These are phyloP conservation scores for Teratosphaeria pseudoeucalypti DNA, from an alignment of 2,329 filamentous ascomycete species.

Conservation along the genomic window DNA sequence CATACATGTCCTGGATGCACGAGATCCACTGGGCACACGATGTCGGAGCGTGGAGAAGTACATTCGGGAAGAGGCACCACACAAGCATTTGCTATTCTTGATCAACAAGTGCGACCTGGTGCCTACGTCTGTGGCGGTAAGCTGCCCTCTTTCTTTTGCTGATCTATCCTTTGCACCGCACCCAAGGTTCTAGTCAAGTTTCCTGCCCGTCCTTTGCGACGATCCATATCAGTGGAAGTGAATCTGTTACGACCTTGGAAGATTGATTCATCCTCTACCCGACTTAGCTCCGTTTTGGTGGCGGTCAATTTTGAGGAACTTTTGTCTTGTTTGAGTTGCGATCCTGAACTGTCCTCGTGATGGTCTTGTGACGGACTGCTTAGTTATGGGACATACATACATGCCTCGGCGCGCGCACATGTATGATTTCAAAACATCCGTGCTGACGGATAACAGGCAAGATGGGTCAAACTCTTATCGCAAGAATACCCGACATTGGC, in stretches of 20 bases:
- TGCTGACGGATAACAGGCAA: constrained; percentile 51
- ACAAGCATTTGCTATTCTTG: constrained; percentile 89
- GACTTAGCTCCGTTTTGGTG: constrained; percentile 82
- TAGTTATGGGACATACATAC: constrained; percentile 97
- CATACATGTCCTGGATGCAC: constrained; percentile 84
- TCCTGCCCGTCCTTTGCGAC: constrained; percentile 45
- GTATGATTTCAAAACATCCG: not conserved
- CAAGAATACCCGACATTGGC: constrained; percentile 90
- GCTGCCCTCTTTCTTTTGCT: constrained; percentile 34
- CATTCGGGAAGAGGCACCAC: constrained; percentile 80
- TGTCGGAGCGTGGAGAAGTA: constrained; percentile 91
- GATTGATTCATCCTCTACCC: constrained; percentile 63
- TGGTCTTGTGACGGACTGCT: constrained; percentile 71
- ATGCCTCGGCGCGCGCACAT: not conserved
- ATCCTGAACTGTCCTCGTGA: constrained; percentile 53
- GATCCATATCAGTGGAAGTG: constrained; percentile 53
- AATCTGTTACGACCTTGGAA: constrained; percentile 99
- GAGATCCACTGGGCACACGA: constrained; percentile 80
- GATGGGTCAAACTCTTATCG: constrained; percentile 81
- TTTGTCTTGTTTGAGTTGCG: constrained; percentile 97
- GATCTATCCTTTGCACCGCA: constrained; percentile 22
- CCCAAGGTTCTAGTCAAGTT: constrained; percentile 89
- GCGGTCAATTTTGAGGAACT: constrained; percentile 57
- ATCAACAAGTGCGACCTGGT: constrained; percentile 90
- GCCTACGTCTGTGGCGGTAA: constrained; percentile 87